A percentile compares a stretch with the other conserved stretches of the same genome.
Evolutionary conservation across 306 rosid species (phyloP).

Genomic region (Gleditsia sinensis): DNA sequence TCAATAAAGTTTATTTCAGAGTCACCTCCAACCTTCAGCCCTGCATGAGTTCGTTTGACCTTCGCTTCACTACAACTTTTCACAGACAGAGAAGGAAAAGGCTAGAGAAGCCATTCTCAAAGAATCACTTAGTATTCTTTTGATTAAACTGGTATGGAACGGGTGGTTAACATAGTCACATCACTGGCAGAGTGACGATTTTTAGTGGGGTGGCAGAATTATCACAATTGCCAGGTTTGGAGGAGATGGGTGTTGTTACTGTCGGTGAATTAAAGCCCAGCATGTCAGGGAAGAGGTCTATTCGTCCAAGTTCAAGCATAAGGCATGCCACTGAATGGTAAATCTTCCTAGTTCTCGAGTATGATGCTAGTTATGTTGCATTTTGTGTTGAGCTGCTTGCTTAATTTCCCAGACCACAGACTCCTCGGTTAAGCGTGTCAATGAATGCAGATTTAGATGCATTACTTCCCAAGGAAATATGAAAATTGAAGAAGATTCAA

Average conservation of each 20-base stretch:
- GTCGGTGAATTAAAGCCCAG: conserved; percentile 91
- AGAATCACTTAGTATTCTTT: conserved; percentile 21
- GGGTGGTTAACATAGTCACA: conserved; percentile 16
- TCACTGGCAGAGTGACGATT: conserved; percentile 33
- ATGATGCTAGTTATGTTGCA: neutral
- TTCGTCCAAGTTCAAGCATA: conserved; percentile 81
- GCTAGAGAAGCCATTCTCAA: conserved; percentile 35
- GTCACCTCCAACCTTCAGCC: conserved; percentile 47
- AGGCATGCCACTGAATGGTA: conserved; percentile 99
- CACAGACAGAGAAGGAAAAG: conserved; percentile 31
- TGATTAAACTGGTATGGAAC: conserved; percentile 12
- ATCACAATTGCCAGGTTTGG: conserved; percentile 32
- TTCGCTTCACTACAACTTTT: conserved; percentile 46
- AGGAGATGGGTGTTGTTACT: conserved; percentile 87
- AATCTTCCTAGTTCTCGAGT: conserved; percentile 25
- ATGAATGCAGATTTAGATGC: neutral
- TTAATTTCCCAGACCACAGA: neutral
- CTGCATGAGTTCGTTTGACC: conserved; percentile 69
- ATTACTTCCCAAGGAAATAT: too few relatives aligned
- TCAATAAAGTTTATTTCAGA: conserved; percentile 53
- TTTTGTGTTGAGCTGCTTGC: conserved; percentile 1
- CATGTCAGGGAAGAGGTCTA: conserved; percentile 90
- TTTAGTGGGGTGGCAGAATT: conserved; percentile 33
- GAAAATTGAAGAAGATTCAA: conserved; percentile 11
- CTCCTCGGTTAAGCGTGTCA: neutral